Evolutionary conservation across 352 stramenopile genomes (phyloP).

Genomic region (Globisporangium megalacanthum): DNA sequence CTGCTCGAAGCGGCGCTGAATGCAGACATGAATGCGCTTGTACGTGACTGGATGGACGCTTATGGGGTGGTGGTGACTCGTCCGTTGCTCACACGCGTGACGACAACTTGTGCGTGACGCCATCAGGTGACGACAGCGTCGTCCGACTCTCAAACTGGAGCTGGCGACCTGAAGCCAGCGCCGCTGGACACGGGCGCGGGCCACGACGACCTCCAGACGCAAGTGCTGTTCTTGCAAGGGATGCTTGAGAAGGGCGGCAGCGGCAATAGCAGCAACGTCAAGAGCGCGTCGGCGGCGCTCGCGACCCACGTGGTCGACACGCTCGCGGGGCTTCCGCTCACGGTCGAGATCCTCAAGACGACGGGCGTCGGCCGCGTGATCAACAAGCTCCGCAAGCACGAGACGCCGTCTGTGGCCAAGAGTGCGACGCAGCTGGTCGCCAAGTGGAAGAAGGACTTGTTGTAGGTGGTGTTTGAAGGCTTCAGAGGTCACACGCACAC

Average conservation of each 20-base stretch:
- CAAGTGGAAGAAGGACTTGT: constrained; percentile 84
- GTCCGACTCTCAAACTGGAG: neutral
- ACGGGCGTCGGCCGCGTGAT: constrained; percentile 79
- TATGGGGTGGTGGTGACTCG: neutral
- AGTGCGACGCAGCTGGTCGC: constrained; percentile 61
- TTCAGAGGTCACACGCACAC: neutral
- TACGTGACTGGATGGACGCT: neutral
- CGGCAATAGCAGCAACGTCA: constrained; percentile 31
- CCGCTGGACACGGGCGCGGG: constrained; percentile 2
- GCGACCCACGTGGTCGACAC: constrained; percentile 68
- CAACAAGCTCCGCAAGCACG: constrained; percentile 85
- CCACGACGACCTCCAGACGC: constrained; percentile 56
- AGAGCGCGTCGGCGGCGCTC: constrained; percentile 58
- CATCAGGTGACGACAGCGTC: neutral
- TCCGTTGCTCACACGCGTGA: neutral
- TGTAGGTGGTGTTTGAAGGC: constrained; percentile 18
- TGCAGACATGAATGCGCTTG: constrained; percentile 26
- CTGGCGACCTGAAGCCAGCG: neutral
- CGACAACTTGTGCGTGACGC: neutral
- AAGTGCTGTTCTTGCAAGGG: constrained; percentile 62
- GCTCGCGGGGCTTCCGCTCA: constrained; percentile 62
- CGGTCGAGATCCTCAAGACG: constrained; percentile 78
- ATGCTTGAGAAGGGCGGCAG: constrained; percentile 64
- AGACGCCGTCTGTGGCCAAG: constrained; percentile 52
- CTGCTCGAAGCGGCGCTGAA: constrained; percentile 65